These are phyloP conservation scores for Cytospora leucostoma DNA, from an alignment of 2,329 filamentous ascomycete species.

Conservation along the genomic window DNA sequence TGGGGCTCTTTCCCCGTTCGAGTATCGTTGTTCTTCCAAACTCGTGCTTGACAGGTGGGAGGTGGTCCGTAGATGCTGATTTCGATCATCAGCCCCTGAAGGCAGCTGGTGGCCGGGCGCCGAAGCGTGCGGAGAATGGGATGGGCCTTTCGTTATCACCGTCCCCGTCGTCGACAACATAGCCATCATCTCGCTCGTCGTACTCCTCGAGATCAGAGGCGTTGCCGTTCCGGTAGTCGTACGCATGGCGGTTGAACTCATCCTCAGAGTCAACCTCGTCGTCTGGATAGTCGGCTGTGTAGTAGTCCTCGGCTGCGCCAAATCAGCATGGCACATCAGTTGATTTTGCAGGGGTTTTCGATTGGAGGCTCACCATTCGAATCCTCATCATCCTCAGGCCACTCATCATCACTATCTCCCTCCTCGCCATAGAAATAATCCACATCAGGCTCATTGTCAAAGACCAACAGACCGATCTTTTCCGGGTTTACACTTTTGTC, in stretches of 20 bases:
- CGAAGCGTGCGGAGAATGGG: slow-evolving; percentile 27
- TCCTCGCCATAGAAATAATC: slow-evolving; percentile 62
- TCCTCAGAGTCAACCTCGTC: slow-evolving; percentile 76
- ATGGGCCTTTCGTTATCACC: slow-evolving; percentile 30
- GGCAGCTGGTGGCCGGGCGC: slow-evolving; percentile 29
- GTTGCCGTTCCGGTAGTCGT: slow-evolving; percentile 55
- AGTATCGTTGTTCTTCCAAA: not conserved
- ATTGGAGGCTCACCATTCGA: slow-evolving; percentile 57
- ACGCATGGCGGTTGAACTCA: slow-evolving; percentile 59
- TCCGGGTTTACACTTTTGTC: slow-evolving; percentile 49
- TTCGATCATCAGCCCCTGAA: slow-evolving; percentile 18
- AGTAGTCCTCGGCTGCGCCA: slow-evolving; percentile 70
- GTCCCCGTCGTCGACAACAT: slow-evolving; percentile 35
- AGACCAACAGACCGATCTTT: slow-evolving; percentile 57
- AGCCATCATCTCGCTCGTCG: slow-evolving; percentile 43
- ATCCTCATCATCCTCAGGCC: slow-evolving; percentile 61
- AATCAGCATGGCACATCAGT: not conserved
- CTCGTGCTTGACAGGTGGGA: not conserved
- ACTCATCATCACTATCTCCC: slow-evolving; percentile 63
- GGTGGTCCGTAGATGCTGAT: not conserved
- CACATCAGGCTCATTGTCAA: slow-evolving; percentile 59
- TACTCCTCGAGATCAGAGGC: slow-evolving; percentile 59
- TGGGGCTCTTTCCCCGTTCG: not conserved
- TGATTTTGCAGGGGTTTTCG: not conserved
- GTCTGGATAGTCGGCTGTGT: slow-evolving; percentile 78